phyloP scores from a whole-genome alignment of 768 basidiomycete genomes.

The Lentinula guzmanii region DNA sequence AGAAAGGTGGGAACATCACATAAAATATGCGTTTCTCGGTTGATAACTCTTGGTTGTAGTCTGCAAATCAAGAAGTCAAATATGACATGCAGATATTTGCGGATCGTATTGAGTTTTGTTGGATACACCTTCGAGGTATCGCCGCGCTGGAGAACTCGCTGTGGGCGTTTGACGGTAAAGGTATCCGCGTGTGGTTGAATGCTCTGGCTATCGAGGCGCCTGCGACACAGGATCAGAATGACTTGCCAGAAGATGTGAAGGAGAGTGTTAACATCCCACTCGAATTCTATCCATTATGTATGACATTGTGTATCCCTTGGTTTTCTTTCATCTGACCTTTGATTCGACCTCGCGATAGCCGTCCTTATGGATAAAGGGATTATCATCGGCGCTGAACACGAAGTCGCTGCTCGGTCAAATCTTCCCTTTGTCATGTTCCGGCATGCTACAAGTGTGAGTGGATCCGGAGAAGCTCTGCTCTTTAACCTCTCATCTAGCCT shows the following conservation, averaged over 20 bases:
- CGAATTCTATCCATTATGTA: conserved; percentile 95
- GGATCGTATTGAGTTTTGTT: conserved; percentile 96
- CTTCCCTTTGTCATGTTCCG: conserved; percentile 89
- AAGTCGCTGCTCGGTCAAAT: conserved; percentile 66
- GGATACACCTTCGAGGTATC: conserved; percentile 95
- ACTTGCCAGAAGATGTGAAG: conserved; percentile 52
- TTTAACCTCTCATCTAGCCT: background rate
- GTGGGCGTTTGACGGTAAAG: conserved; percentile 93
- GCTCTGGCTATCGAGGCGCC: conserved; percentile 81
- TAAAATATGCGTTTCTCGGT: background rate
- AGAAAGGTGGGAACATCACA: conserved; percentile 52
- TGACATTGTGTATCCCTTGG: conserved; percentile 14
- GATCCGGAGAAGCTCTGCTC: background rate
- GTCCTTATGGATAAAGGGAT: conserved; percentile 99
- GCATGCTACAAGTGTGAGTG: conserved; percentile 79
- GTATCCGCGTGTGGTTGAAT: conserved; percentile 92
- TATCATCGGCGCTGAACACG: conserved; percentile 93
- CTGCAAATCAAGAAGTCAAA: conserved; percentile 82
- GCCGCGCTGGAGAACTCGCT: conserved; percentile 92
- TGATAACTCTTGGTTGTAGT: conserved; percentile 34
- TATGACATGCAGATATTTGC: conserved; percentile 98
- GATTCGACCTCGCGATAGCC: conserved; percentile 39
- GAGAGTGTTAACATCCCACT: conserved; percentile 91
- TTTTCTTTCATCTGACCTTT: background rate
- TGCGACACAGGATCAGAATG: conserved; percentile 27